Conservation (phyloP, 805 yeast genomes). For the Candida glaebosa region DNA sequence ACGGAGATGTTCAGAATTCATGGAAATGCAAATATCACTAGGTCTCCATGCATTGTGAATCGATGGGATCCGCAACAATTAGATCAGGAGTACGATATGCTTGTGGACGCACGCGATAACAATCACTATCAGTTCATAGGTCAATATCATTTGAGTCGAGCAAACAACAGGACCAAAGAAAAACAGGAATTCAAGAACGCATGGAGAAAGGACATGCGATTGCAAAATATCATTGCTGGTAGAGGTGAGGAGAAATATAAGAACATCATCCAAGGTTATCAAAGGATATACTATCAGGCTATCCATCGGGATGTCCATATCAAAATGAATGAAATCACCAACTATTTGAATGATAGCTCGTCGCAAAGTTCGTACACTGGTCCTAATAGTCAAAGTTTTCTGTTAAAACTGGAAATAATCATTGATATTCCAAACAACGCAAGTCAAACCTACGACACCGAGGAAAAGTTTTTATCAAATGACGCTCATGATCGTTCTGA, state of each 20-base stretch:
- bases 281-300: slow-evolving; percentile 15
- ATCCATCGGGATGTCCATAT: slow-evolving; percentile 12
- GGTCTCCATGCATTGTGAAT: slow-evolving; percentile 24
- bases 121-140: slow-evolving; percentile 5
- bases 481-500: background rate
- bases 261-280: slow-evolving; percentile 21
- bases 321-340: slow-evolving; percentile 11
- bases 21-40: slow-evolving; percentile 17
- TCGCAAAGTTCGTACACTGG: background rate
- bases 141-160: background rate
- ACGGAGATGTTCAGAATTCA: slow-evolving; percentile 8
- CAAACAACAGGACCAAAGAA: background rate
- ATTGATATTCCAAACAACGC: background rate
- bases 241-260: slow-evolving; percentile 20
- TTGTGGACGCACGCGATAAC: slow-evolving; percentile 7
- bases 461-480: background rate
- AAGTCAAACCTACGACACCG: background rate
- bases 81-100: slow-evolving; percentile 23
- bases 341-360: slow-evolving; percentile 3
- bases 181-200: slow-evolving; percentile 1
- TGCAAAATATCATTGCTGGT: slow-evolving; percentile 25
- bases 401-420: slow-evolving; percentile 1
- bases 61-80: slow-evolving; percentile 33
- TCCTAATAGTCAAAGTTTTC: background rate
- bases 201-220: slow-evolving; percentile 14